Conservation (phyloP, 306 rosid species). For the Trifolium fragiferum region DNA sequence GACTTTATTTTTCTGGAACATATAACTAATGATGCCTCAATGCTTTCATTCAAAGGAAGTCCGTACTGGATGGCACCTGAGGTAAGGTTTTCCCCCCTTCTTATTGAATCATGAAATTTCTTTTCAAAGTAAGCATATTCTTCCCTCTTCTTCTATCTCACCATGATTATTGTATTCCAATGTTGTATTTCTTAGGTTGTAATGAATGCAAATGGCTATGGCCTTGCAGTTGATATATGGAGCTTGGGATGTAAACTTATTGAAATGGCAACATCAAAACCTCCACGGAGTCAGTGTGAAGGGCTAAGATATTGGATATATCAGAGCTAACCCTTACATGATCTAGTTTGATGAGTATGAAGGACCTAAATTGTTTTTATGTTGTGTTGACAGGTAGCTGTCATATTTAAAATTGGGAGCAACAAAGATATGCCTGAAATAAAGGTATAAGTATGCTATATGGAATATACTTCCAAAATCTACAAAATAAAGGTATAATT, state of each 20-base stretch:
- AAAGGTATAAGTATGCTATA: no score
- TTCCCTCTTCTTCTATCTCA: constrained; percentile 10
- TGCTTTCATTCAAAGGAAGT: constrained; percentile 99
- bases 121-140: constrained; percentile 16
- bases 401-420: constrained; percentile 96
- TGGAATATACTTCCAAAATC: no score
- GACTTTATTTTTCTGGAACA: constrained; percentile 49
- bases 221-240: constrained; percentile 95
- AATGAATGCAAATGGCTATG: constrained; percentile 86
- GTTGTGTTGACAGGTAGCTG: constrained; percentile 80
- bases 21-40: constrained; percentile 73
- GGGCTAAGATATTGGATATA: constrained; percentile 74
- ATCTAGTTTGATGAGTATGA: constrained; percentile 29
- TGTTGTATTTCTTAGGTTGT: constrained; percentile 72
- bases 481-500: no score
- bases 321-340: constrained; percentile 32
- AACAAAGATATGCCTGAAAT: constrained; percentile 95
- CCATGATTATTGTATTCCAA: constrained; percentile 21
- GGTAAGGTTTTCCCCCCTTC: constrained; percentile 51
- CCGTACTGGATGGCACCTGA: constrained; percentile 99
- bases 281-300: constrained; percentile 97
- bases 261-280: constrained; percentile 95
- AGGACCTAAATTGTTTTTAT: constrained; percentile 42
- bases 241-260: constrained; percentile 98
- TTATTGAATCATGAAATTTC: neutral